Percentiles rank a stretch among this genome's conserved stretches.
Evolutionary conservation across 2,329 filamentous ascomycete genomes (phyloP).

Genomic region (Trichoderma sp.): DNA sequence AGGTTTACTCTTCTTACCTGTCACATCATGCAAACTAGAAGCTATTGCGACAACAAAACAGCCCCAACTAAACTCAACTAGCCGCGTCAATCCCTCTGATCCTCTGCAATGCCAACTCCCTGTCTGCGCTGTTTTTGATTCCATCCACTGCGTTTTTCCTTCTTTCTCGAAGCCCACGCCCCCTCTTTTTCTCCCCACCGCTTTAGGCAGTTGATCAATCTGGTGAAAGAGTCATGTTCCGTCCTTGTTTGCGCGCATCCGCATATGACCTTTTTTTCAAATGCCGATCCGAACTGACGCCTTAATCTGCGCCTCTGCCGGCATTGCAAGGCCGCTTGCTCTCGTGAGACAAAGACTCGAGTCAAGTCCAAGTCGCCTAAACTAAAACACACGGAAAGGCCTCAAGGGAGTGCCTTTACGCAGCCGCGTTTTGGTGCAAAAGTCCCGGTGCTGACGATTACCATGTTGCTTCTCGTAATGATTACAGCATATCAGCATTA

Average conservation of each 20-base stretch:
- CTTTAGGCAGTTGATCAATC: neutral
- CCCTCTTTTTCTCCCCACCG: neutral
- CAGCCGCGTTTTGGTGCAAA: neutral
- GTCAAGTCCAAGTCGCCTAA: neutral
- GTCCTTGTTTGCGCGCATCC: neutral
- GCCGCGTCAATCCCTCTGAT: neutral
- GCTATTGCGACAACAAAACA: neutral
- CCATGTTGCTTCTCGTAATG: neutral
- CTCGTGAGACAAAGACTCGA: neutral
- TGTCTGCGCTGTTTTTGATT: neutral
- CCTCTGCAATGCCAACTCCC: neutral
- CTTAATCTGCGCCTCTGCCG: neutral
- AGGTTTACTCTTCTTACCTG: neutral
- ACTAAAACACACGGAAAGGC: too few species aligned
- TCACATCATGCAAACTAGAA: neutral
- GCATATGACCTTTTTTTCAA: neutral
- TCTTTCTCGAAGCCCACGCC: conserved; percentile 1
- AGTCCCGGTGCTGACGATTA: neutral
- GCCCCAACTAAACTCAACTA: neutral
- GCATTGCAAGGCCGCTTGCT: neutral
- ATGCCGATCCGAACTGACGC: neutral
- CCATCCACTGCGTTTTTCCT: neutral
- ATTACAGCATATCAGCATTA: neutral
- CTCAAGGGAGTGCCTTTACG: neutral
- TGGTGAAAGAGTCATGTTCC: neutral